A percentile compares a stretch with the other conserved stretches of the same genome.
phyloP scores from a whole-genome alignment of 352 stramenopile genomes.

The Phytophthora lateralis region DNA sequence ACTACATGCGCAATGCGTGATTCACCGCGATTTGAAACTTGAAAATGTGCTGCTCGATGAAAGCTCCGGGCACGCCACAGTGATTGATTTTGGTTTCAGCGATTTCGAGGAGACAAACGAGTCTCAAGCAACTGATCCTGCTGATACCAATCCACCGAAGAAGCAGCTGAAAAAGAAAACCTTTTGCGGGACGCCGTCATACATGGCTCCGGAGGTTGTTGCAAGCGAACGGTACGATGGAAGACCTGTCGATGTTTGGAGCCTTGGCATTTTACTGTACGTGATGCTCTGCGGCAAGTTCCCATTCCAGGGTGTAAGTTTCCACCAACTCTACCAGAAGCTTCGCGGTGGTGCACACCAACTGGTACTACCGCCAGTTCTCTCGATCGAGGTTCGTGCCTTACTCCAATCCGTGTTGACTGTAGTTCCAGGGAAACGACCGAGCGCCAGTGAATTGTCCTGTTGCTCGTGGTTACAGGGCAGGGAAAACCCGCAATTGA shows the following conservation, averaged over 20 bases:
- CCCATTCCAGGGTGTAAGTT: constrained; percentile 49
- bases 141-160: constrained; percentile 31
- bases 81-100: constrained; percentile 81
- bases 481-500: neutral
- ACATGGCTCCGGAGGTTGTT: constrained; percentile 83
- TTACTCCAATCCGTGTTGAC: constrained; percentile 54
- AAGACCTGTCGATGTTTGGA: constrained; percentile 65
- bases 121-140: constrained; percentile 9
- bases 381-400: constrained; percentile 47
- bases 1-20: constrained; percentile 59
- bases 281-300: constrained; percentile 66
- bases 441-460: constrained; percentile 39
- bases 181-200: constrained; percentile 77
- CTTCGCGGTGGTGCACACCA: constrained; percentile 34
- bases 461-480: constrained; percentile 45
- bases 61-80: constrained; percentile 26
- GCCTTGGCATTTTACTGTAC: constrained; percentile 72
- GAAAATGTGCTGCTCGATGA: constrained; percentile 74
- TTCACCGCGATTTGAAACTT: constrained; percentile 81
- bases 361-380: constrained; percentile 27
- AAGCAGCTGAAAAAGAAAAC: constrained; percentile 54
- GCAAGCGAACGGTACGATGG: constrained; percentile 60
- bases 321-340: constrained; percentile 44
- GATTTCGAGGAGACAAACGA: constrained; percentile 46
- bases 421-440: constrained; percentile 48